These are phyloP conservation scores for Dothideomycetidae sp. DNA, from an alignment of 2,329 filamentous ascomycete species.

Conservation along the genomic window DNA sequence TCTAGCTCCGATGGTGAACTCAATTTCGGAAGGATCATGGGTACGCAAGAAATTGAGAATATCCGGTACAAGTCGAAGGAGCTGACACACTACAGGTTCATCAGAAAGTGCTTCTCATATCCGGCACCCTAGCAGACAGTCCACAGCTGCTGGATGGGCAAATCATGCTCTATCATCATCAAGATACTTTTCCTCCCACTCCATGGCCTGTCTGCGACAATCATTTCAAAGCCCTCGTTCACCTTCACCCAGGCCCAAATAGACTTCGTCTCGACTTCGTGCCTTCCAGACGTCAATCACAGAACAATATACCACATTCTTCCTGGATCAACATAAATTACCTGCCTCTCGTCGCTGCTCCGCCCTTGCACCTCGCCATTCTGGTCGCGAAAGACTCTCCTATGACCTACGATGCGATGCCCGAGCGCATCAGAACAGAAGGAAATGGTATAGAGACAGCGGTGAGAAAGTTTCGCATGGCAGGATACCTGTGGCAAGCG, in stretches of 20 bases:
- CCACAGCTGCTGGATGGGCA: conserved; percentile 61
- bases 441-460: conserved; percentile 71
- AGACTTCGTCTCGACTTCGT: conserved; percentile 71
- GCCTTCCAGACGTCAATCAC: conserved; percentile 10
- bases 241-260: conserved; percentile 85
- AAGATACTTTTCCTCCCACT: conserved; percentile 71
- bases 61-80: conserved; percentile 12
- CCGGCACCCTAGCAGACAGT: conserved; percentile 66
- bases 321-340: conserved; percentile 76
- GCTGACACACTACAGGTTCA: conserved; percentile 52
- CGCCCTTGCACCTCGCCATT: conserved; percentile 80
- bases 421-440: conserved; percentile 60
- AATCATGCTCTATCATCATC: conserved; percentile 64
- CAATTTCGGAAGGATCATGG: conserved; percentile 70
- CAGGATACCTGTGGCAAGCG: conserved; percentile 91
- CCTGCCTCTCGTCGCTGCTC: conserved; percentile 61
- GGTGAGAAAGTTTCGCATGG: conserved; percentile 82
- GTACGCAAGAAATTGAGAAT: conserved; percentile 42
- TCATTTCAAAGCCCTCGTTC: conserved; percentile 81
- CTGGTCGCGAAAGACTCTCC: conserved; percentile 78
- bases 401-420: conserved; percentile 68
- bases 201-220: conserved; percentile 80
- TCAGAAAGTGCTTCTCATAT: conserved; percentile 74
- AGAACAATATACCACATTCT: conserved; percentile 66
- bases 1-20: conserved; percentile 67